phyloP scores from a whole-genome alignment of 2,329 filamentous ascomycete genomes.

The Diaporthe aspalathi region DNA sequence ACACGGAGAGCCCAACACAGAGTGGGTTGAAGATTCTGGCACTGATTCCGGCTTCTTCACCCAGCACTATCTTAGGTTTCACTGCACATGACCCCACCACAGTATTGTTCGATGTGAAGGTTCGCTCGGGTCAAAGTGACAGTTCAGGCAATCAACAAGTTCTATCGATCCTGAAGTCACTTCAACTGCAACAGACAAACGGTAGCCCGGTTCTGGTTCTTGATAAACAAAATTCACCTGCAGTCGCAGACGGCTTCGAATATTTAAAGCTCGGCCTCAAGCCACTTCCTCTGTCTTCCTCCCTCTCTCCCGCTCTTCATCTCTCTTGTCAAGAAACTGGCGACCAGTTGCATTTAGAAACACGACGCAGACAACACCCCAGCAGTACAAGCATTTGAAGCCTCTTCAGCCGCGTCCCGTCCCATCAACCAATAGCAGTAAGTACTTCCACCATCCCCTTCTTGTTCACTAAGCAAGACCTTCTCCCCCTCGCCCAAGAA shows the following conservation, averaged over 20 bases:
- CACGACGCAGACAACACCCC: too few relatives aligned
- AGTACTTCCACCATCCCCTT: neutral
- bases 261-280: neutral
- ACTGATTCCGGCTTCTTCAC: too few relatives aligned
- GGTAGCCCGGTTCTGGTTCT: neutral
- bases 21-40: too few relatives aligned
- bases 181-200: neutral
- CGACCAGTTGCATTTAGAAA: neutral
- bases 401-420: too few relatives aligned
- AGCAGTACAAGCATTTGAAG: too few relatives aligned
- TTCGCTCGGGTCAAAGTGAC: neutral
- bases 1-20: too few relatives aligned
- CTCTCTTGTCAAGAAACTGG: neutral
- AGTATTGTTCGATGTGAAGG: neutral
- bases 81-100: neutral
- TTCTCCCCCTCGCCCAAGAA: too few relatives aligned
- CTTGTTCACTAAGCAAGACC: too few relatives aligned
- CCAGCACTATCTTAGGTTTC: too few relatives aligned
- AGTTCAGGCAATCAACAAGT: neutral
- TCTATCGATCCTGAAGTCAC: neutral
- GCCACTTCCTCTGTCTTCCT: neutral
- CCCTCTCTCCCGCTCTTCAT: neutral
- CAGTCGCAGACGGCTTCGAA: neutral
- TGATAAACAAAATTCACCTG: neutral
- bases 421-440: neutral